phyloP scores from a whole-genome alignment of 345 rosid genomes.

The Turritis glabra region DNA sequence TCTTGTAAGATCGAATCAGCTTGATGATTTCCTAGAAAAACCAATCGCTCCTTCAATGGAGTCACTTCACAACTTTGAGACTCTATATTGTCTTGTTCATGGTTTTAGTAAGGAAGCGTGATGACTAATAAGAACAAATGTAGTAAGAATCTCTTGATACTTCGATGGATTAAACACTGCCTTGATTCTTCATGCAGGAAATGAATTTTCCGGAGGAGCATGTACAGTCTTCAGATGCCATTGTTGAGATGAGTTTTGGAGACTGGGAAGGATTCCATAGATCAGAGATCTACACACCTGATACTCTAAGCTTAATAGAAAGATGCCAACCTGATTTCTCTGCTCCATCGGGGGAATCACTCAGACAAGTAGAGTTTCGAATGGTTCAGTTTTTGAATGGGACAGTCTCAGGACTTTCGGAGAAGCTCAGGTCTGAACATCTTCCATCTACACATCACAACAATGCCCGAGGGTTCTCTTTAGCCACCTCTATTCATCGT shows the following conservation, averaged over 20 bases:
- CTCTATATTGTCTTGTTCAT: background rate
- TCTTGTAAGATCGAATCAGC: background rate
- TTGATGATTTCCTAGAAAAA: background rate
- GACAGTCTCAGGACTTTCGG: constrained; percentile 57
- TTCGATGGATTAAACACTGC: background rate
- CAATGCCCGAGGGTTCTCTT: constrained; percentile 48
- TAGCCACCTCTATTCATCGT: constrained; percentile 45
- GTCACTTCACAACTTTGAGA: background rate
- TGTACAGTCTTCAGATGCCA: constrained; percentile 72
- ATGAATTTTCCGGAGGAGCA: constrained; percentile 72
- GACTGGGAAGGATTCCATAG: constrained; percentile 77
- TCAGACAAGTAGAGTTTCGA: constrained; percentile 92
- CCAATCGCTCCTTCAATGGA: background rate
- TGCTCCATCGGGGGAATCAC: constrained; percentile 89
- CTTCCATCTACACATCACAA: constrained; percentile 43
- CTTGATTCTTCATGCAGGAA: constrained; percentile 57
- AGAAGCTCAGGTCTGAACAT: constrained; percentile 70
- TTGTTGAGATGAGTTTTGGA: constrained; percentile 83
- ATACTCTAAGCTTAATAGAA: constrained; percentile 64
- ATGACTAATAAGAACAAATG: background rate
- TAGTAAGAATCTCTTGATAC: background rate
- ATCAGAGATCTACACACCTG: constrained; percentile 77
- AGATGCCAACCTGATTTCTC: constrained; percentile 85
- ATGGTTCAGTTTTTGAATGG: constrained; percentile 83
- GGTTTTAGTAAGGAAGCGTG: background rate